Evolutionary conservation across 805 yeast genomes (phyloP).

Genomic region (Nakazawaea wickerhamii): DNA sequence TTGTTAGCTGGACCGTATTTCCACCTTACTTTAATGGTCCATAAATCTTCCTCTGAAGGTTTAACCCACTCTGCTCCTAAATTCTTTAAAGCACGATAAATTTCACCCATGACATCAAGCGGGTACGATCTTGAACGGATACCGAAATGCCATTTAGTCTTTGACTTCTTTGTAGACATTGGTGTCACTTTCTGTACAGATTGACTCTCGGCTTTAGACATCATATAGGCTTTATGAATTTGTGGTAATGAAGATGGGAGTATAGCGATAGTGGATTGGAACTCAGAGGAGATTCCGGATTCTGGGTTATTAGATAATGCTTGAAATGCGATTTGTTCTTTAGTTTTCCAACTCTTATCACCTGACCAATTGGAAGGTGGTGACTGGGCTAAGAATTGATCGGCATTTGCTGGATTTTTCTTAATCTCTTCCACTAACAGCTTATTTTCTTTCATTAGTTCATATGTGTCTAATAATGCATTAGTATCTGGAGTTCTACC

Average conservation of each 20-base stretch:
- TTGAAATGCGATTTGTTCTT: slow-evolving; percentile 26
- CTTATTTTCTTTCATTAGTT: slow-evolving; percentile 74
- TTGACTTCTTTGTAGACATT: slow-evolving; percentile 70
- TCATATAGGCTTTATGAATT: slow-evolving; percentile 90
- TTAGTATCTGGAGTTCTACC: slow-evolving; percentile 44
- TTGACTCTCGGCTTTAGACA: slow-evolving; percentile 40
- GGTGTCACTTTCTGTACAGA: slow-evolving; percentile 32
- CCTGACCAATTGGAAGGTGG: slow-evolving; percentile 38
- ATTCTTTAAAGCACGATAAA: slow-evolving; percentile 87
- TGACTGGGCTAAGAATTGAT: slow-evolving; percentile 52
- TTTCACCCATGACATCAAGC: slow-evolving; percentile 97
- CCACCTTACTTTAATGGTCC: slow-evolving; percentile 97
- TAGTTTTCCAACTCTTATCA: slow-evolving; percentile 11
- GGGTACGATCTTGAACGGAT: slow-evolving; percentile 95
- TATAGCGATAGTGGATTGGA: slow-evolving; percentile 82
- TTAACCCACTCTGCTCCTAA: slow-evolving; percentile 97
- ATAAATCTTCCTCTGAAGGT: slow-evolving; percentile 89
- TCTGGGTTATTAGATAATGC: slow-evolving; percentile 42
- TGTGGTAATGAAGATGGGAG: slow-evolving; percentile 92
- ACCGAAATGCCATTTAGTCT: slow-evolving; percentile 98
- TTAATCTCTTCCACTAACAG: slow-evolving; percentile 63
- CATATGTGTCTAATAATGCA: slow-evolving; percentile 83
- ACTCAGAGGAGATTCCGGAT: slow-evolving; percentile 36
- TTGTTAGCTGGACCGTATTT: slow-evolving; percentile 47
- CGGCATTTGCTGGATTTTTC: slow-evolving; percentile 45